These are phyloP conservation scores for Claviceps monticola DNA, from an alignment of 2,329 filamentous ascomycete genomes.

Conservation along the genomic window DNA sequence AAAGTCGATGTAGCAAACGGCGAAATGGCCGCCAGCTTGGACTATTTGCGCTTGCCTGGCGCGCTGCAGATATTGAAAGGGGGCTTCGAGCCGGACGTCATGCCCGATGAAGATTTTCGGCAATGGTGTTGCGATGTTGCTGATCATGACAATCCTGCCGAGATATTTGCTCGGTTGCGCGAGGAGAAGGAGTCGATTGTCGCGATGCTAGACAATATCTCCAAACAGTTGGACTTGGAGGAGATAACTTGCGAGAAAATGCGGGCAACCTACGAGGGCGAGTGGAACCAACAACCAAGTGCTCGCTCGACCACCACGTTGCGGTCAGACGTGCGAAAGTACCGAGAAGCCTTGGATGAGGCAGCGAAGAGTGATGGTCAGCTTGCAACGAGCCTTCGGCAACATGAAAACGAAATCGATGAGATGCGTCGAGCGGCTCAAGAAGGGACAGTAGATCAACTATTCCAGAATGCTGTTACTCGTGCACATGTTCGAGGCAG, in stretches of 20 bases:
- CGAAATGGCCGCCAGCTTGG: conserved; percentile 89
- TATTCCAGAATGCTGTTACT: conserved; percentile 78
- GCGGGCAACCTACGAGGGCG: conserved; percentile 87
- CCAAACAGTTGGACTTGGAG: conserved; percentile 88
- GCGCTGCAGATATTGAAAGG: conserved; percentile 87
- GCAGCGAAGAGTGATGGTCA: conserved; percentile 76
- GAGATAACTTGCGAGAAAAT: conserved; percentile 98
- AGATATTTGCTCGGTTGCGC: conserved; percentile 66
- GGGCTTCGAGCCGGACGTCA: conserved; percentile 77
- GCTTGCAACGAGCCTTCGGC: conserved; percentile 67
- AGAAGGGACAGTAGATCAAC: conserved; percentile 69
- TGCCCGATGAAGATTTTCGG: conserved; percentile 80
- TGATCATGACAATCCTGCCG: conserved; percentile 64
- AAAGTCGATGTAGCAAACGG: conserved; percentile 84
- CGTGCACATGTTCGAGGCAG: conserved; percentile 57
- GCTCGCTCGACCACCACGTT: conserved; percentile 78
- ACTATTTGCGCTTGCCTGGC: conserved; percentile 81
- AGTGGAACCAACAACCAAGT: conserved; percentile 97
- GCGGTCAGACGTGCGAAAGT: conserved; percentile 73
- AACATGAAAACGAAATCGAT: conserved; percentile 80
- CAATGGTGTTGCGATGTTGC: conserved; percentile 91
- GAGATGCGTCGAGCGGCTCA: conserved; percentile 89
- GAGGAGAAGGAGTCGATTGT: conserved; percentile 65
- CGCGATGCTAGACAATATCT: conserved; percentile 59
- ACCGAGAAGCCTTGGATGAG: conserved; percentile 79